Evolutionary conservation across 495 filamentous ascomycete genomes (phyloP), one percentile per base, ranked within the genome.

Genomic region (Trypethelium eluteriae): DNA sequence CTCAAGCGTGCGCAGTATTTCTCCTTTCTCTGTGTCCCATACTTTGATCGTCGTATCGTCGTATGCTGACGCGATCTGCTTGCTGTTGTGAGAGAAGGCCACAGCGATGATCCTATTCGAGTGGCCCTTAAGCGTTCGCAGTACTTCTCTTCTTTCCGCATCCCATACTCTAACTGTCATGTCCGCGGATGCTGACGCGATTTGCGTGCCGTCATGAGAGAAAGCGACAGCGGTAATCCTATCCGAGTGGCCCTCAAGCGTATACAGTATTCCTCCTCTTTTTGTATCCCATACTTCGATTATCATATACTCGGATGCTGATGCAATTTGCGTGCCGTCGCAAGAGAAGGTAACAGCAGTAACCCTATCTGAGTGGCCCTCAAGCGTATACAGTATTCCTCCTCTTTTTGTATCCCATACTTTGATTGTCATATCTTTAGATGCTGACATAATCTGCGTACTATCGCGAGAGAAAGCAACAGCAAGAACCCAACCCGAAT

Each of bases 111-210:
- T 70, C 66, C 36, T 47, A 62, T 39, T 41, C 38, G 16, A 9
- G 65, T 65, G 41, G 25, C 65, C 3, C 39, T 67, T 46, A 2
- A 71, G 53, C 49, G 64, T 70, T 50, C 57, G 46, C 39, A 38
- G 68, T 0, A 18, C 50, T 2, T 2, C 39, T 5, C 69, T 69
- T 5, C 32, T 57, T 1, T 11, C 44, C 25, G 66, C 7, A 62
- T 73, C 71, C 72, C 72, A 74, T 9, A 74, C 41, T 62, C 46
- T 66, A n/a, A 73, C 61, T 2, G 65, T 73, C 12, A 32, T 39
- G 59, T 73, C 71, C 10, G 18, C n/a, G 10, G 71, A 70, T 18
- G 49, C 71, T 34, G 65, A 69, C n/a, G 67, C 64, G 14, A 69
- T 41, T 14, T 14, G 34, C 64, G 70, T 66, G 25, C 72, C 70